These are phyloP conservation scores for Xylariaceae sp. DNA, from an alignment of 2,329 filamentous ascomycete species.

Conservation along the genomic window DNA sequence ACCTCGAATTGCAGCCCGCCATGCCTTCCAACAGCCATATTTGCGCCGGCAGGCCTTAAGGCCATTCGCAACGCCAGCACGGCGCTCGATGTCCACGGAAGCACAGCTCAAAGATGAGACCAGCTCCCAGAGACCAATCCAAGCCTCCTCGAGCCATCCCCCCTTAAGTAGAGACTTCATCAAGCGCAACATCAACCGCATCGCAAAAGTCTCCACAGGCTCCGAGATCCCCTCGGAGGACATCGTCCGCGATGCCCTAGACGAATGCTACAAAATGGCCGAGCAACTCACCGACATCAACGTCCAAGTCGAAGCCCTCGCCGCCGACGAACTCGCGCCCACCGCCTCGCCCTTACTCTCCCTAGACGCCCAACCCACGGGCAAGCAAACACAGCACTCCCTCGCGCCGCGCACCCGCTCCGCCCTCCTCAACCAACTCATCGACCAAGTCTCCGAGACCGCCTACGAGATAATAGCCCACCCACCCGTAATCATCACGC, in stretches of 20 bases:
- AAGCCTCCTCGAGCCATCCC: background rate
- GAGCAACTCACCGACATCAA: slow-evolving; percentile 29
- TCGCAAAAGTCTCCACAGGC: slow-evolving; percentile 23
- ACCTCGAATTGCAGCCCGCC: slow-evolving; percentile 31
- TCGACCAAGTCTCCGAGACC: slow-evolving; percentile 50
- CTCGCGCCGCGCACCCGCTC: slow-evolving; percentile 18
- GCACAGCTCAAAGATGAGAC: background rate
- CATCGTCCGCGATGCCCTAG: slow-evolving; percentile 28
- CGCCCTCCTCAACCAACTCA: slow-evolving; percentile 38
- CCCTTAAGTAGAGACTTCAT: slow-evolving; percentile 27
- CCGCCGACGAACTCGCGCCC: slow-evolving; percentile 33
- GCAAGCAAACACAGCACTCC: slow-evolving; percentile 2
- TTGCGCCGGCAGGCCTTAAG: background rate
- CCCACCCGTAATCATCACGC: slow-evolving; percentile 74
- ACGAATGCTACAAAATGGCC: slow-evolving; percentile 28
- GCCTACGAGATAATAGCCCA: slow-evolving; percentile 69
- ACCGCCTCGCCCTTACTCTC: slow-evolving; percentile 34
- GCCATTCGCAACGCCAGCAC: background rate
- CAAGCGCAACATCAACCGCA: slow-evolving; percentile 23
- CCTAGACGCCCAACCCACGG: slow-evolving; percentile 24
- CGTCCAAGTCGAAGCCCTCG: slow-evolving; percentile 29
- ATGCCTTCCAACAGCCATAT: slow-evolving; percentile 18
- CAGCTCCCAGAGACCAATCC: background rate
- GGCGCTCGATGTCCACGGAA: background rate
- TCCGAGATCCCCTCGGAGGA: slow-evolving; percentile 27